Evolutionary conservation across 441 rosid genomes (phyloP), one percentile per base, ranked within the genome.

Genomic region (Arabidopsis lyrata): DNA sequence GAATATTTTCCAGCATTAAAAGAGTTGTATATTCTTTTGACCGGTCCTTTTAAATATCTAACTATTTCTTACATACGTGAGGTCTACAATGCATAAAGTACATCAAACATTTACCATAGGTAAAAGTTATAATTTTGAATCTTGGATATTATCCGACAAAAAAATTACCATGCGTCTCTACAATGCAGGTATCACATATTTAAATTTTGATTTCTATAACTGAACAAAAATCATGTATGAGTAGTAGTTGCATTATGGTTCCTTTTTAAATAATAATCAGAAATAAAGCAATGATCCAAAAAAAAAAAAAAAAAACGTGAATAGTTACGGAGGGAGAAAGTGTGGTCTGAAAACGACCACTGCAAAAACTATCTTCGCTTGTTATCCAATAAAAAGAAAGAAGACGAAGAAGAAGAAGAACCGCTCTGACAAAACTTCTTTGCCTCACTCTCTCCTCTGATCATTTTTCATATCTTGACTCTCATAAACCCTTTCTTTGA

Each of bases 261-360:
- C 13, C 12, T 0, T 4, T 27, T 2, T 9, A 36, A 36, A 41
- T 5, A 36, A 38, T 2, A 2, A 38, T 2, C 31, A 57, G 65
- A 10, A 69, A 72, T 32, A 31, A 34, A 29, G 24, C 63, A 14
- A 18, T 3, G 31, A 29, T 4, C 31, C 31, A n/a, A 35, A 58
- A 12, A 45, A n/a, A 5, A 50, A 60, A 35, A 47, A 65, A 29
- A 4, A 22, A 59, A 35, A 58, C 65, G 58, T 22, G 34, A 57
- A 73, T 57, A 66, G 71, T 73, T 48, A 48, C 10, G 50, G 58
- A 73, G 10, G 71, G 65, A 48, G 52, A 49, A 61, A 61, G 36
- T 27, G 50, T 42, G 76, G 54, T 14, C 36, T 8, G 78, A 75
- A 53, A 75, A 75, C 58, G 74, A 75, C 78, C 57, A 61, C 42